Conservation (phyloP, 73 alveolate genomes). For the Tetrahymena elliotti region DNA sequence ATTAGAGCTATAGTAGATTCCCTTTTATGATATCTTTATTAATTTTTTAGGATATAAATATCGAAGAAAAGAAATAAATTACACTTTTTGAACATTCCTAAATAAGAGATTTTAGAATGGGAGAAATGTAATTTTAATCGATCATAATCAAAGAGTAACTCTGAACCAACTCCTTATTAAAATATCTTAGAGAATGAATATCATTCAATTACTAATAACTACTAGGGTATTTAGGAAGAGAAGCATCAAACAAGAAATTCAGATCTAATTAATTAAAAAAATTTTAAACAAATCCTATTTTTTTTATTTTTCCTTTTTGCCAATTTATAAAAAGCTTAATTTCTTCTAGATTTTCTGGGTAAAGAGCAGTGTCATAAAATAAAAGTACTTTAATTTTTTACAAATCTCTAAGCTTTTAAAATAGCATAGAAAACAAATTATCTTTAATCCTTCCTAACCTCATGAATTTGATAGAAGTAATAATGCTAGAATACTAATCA, state of each 20-base stretch:
- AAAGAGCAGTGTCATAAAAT: neutral
- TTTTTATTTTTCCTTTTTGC: neutral
- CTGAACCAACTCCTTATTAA: neutral
- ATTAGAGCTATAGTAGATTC: neutral
- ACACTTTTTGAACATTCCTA: neutral
- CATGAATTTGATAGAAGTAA: neutral
- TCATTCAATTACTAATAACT: neutral
- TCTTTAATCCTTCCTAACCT: neutral
- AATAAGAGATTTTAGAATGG: neutral
- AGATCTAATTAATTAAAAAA: neutral
- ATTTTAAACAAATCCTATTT: neutral
- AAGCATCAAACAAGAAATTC: neutral
- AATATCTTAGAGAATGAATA: neutral
- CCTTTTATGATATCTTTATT: neutral
- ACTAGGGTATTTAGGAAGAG: neutral
- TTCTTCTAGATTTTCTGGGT: neutral
- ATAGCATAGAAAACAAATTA: neutral
- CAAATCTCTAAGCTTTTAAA: neutral
- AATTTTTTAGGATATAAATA: neutral
- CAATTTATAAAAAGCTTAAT: neutral
- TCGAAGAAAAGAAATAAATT: neutral
- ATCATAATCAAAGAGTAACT: neutral
- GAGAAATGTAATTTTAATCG: neutral
- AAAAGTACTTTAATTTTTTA: neutral
- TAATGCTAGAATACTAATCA: neutral